Evolutionary conservation across 805 yeast genomes (phyloP).

Genomic region (Wickerhamiella brachini): DNA sequence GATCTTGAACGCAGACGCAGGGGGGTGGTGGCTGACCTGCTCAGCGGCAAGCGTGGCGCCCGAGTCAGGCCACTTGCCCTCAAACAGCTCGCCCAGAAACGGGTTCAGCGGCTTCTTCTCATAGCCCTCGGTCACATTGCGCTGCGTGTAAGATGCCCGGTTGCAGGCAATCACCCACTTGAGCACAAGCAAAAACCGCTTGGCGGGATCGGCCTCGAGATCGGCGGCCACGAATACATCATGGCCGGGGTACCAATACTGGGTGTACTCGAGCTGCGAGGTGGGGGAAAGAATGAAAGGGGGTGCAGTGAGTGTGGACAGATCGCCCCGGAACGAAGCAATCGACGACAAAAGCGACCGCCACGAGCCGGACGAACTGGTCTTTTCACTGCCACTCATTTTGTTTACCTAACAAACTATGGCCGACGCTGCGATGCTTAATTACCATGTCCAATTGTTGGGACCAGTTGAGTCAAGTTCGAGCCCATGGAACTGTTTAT

Average conservation of each 20-base stretch:
- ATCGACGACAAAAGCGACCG: slow-evolving; percentile 79
- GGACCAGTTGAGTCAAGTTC: not conserved
- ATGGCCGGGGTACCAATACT: slow-evolving; percentile 92
- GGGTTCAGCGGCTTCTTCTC: slow-evolving; percentile 98
- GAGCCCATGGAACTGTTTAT: too few species aligned
- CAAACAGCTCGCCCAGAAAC: slow-evolving; percentile 85
- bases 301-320: slow-evolving; percentile 91
- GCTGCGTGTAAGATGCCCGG: slow-evolving; percentile 84
- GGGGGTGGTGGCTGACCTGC: slow-evolving; percentile 97
- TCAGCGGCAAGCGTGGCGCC: slow-evolving; percentile 73
- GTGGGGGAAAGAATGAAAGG: slow-evolving; percentile 89
- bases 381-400: not conserved
- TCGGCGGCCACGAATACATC: slow-evolving; percentile 65
- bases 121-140: slow-evolving; percentile 83
- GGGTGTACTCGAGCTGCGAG: slow-evolving; percentile 80
- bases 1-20: slow-evolving; percentile 85
- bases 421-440: not conserved
- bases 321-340: slow-evolving; percentile 85
- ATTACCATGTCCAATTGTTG: not conserved
- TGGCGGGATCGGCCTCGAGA: slow-evolving; percentile 31
- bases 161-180: slow-evolving; percentile 86
- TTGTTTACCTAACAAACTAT: not conserved
- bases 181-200: slow-evolving; percentile 68
- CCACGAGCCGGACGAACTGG: slow-evolving; percentile 33
- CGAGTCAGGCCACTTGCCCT: slow-evolving; percentile 82